phyloP scores from a whole-genome alignment of 805 yeast genomes.

The Cyberlindnera xylosilytica region DNA sequence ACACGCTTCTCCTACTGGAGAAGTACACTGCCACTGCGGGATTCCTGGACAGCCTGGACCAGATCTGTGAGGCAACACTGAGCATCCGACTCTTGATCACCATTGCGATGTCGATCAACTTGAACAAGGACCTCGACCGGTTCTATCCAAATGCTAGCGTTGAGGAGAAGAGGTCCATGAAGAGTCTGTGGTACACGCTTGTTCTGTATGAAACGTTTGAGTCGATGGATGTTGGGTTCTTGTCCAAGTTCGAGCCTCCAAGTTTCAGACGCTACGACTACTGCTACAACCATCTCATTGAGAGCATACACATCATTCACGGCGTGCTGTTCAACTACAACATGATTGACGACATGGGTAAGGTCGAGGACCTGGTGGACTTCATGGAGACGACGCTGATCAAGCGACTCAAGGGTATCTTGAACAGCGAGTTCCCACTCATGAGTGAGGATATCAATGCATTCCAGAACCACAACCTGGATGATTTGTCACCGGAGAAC shows the following conservation, averaged over 20 bases:
- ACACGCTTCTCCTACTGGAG: conserved; percentile 10
- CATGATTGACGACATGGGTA: conserved; percentile 19
- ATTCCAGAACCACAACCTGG: conserved; percentile 9
- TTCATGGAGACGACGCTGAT: conserved; percentile 14
- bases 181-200: conserved; percentile 16
- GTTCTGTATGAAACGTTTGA: conserved; percentile 16
- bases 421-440: conserved; percentile 11
- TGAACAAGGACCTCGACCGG: conserved; percentile 15
- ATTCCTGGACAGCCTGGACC: conserved; percentile 11
- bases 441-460: conserved; percentile 8
- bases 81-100: conserved; percentile 10
- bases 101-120: conserved; percentile 11
- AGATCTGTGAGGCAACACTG: conserved; percentile 14
- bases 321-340: conserved; percentile 16
- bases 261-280: conserved; percentile 15
- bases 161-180: conserved; percentile 14
- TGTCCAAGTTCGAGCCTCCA: conserved; percentile 18
- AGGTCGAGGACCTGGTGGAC: conserved; percentile 13
- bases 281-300: conserved; percentile 15
- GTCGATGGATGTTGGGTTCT: conserved; percentile 17
- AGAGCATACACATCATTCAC: conserved; percentile 14
- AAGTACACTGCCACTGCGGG: conserved; percentile 17
- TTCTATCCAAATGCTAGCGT: conserved; percentile 8
- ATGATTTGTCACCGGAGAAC: conserved; percentile 10
- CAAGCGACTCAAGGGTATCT: conserved; percentile 7